phyloP scores from a whole-genome alignment of 23 red algal genomes.

The Gracilaria gracilis region DNA sequence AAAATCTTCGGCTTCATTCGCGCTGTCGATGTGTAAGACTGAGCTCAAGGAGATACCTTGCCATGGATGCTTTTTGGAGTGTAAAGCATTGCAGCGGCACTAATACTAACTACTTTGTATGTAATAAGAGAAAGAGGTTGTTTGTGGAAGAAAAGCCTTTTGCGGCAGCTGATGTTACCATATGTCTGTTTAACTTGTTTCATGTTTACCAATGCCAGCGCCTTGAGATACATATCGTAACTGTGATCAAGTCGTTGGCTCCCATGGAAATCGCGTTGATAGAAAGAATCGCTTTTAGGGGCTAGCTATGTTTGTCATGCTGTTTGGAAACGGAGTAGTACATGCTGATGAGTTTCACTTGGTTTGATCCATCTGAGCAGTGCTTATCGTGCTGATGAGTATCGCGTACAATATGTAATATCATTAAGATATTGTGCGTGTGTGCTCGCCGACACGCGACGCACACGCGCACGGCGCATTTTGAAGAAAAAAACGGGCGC shows the following conservation, averaged over 20 bases:
- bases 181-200: slow-evolving; percentile 82
- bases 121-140: not conserved
- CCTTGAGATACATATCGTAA: slow-evolving; percentile 83
- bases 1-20: slow-evolving; percentile 26
- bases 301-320: too few species aligned
- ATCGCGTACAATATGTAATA: too few species aligned
- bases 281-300: slow-evolving; percentile 61
- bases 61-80: slow-evolving; percentile 81
- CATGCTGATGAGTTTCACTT: too few species aligned
- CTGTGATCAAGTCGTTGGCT: slow-evolving; percentile 81
- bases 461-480: too few species aligned
- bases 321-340: too few species aligned
- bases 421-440: too few species aligned
- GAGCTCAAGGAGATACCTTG: slow-evolving; percentile 37
- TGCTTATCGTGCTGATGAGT: too few species aligned
- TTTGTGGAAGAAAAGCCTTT: slow-evolving; percentile 31
- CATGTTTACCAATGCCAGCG: slow-evolving; percentile 85
- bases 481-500: too few species aligned
- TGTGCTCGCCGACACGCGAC: too few species aligned
- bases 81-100: slow-evolving; percentile 38
- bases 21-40: not conserved
- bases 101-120: slow-evolving; percentile 31
- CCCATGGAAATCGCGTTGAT: slow-evolving; percentile 79
- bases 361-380: too few species aligned
- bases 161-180: slow-evolving; percentile 68